Evolutionary conservation across 176 grass and related monocot genomes (phyloP), one percentile per base, ranked within the genome.

Genomic region (Phragmites australis): DNA sequence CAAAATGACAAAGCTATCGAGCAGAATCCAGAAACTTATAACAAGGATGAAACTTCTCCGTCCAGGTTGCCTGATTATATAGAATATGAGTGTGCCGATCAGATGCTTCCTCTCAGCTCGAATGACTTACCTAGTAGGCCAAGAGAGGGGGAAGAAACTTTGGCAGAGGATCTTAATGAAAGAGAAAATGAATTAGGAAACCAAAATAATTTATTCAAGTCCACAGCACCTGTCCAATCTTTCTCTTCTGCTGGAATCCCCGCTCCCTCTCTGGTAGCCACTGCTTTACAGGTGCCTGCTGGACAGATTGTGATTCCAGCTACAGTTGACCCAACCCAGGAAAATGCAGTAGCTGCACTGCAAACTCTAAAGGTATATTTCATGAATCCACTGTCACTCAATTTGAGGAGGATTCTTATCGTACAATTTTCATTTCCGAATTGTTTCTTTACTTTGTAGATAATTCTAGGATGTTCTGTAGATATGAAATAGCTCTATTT

Each of bases 341-440:
- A 82, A 47, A 93, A 88, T 80, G 86, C 90, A 65, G 46, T 98
- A 43, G 70, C 90, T 48, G 92, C 88, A 26, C 82, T 98, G 64
- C 92, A 98, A 78, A 82, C 77, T 83, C 85, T 98, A 43, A 94
- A 98, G 92, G 96, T 98, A 91, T 70, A 32, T 77, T 64, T 81
- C 41, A 25, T 84, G 67, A 18, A 70, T 27, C 19, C 54, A 68
- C n/a, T 60, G 13, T 47, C 6, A 39, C 51, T 45, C 6, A 17
- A 50, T 19, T 79, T 44, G 48, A 48, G 52, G 50, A 51, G 14
- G 18, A 18, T 83, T 88, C 44, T 77, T 78, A 27, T 48, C 17
- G 43, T 40, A 62, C 48, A 37, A 12, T 46, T 58, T 78, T 22
- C 60, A 50, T 68, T 22, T 25, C 40, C 62, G 8, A 47, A 39